Evolutionary conservation across 78 protist genomes (phyloP), one percentile per base, ranked within the genome.

Genomic region (Parvularia atlantis): DNA sequence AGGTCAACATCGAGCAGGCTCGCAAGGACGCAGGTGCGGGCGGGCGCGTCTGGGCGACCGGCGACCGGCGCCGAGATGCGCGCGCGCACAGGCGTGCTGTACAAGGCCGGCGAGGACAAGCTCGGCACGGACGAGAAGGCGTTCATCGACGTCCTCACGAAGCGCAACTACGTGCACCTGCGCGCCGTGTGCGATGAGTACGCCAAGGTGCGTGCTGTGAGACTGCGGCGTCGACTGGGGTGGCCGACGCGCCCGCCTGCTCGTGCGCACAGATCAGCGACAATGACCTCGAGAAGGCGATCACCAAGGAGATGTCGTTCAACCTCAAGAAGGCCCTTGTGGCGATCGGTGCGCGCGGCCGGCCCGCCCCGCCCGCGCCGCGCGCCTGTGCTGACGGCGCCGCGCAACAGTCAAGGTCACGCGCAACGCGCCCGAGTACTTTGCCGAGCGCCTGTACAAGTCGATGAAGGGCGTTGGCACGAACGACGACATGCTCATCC

Each of bases 381-480:
- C n/a, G n/a, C n/a, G n/a, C n/a, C n/a, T n/a, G n/a, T n/a, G n/a
- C n/a, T n/a, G n/a, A n/a, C n/a, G n/a, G n/a, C n/a, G n/a, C n/a
- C n/a, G n/a, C n/a, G n/a, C n/a, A n/a, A n/a, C n/a, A n/a, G n/a
- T n/a, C n/a, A n/a, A n/a, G n/a, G n/a, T n/a, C n/a, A n/a, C n/a
- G n/a, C n/a, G 46, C 46, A 41, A 28, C 60, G 24, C 11, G 60
- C 36, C 60, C 24, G 36, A 1, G 9, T 54, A 26, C 60, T 59
- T 35, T 30, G 48, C 66, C 35, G 66, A 60, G 66, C 39, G 48
- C 50, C 48, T 60, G 33, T 39, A 60, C 66, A 60, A 62, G 68
- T 1, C 46, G 54, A 62, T 62, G 68, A 37, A 62, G 56, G 50
- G 54, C 53, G 19, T 22, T n/a, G 68, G 68, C 68, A 62, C 50